Evolutionary conservation across 495 filamentous ascomycete species (phyloP), one percentile per base, ranked within the genome.

Genomic region (Trypethelium eluteriae): DNA sequence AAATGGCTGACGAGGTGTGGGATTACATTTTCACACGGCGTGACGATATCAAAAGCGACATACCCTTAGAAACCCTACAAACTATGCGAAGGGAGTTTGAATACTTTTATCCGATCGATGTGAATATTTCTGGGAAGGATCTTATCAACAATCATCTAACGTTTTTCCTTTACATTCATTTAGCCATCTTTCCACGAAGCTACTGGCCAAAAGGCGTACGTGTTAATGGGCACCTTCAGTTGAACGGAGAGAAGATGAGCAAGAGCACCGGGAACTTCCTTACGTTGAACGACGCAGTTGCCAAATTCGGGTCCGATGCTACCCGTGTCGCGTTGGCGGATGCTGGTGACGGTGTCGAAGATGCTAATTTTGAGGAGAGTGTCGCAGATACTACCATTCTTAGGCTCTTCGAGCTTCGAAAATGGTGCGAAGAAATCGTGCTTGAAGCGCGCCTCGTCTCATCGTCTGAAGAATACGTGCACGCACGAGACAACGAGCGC

Each of bases 1-100:
- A 98, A 77, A 94, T 98, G 91, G 91, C 81, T 46, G 93, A 97
- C 71, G 93, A 96, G 69, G 89, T 96, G 39, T 98, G 93, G 93
- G 93, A 98, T 77, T 96, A 94, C 73, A 76, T 98, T 67, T 96
- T 97, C 76, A 83, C 81, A 50, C 79, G 86, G 62, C 84, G 82
- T 63, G 84, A 90, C 32, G 83, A 88, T 49, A 71, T 83, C 61
- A 81, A 86, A 69, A 88, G 84, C 49, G 85, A 82, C 12, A 94
- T 96, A 62, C 79, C 81, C 66, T 86, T 88, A 74, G 84, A 87
- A 41, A 82, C 83, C 66, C 80, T 98, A 49, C 81, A 87, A 74
- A 79, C 84, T 38, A 88, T 98, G 89, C 82, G 91, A 63, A 81
- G 92, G 73, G 90, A 96, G 68, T 98, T 98, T 73, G 87, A 93